Evolutionary conservation across 352 stramenopile species (phyloP).

Genomic region (Globisporangium perplexum): DNA sequence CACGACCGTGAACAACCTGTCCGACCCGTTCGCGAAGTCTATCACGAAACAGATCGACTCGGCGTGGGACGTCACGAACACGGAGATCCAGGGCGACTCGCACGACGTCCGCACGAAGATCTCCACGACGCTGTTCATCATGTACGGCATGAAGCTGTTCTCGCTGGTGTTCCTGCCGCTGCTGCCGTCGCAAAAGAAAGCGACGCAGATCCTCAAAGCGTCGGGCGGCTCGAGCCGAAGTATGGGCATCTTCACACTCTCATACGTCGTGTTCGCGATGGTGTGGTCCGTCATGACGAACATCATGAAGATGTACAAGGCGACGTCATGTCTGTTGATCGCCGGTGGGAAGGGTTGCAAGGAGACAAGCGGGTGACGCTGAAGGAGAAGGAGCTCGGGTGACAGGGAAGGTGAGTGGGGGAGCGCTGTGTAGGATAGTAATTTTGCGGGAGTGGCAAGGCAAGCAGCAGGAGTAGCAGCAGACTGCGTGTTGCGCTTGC

Average conservation of each 20-base stretch:
- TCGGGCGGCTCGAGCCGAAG: slow-evolving; percentile 15
- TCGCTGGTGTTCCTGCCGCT: slow-evolving; percentile 25
- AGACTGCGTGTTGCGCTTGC: too few species aligned
- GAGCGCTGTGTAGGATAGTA: slow-evolving; percentile 4
- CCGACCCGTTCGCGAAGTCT: slow-evolving; percentile 33
- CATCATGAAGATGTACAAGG: slow-evolving; percentile 19
- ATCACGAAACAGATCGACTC: slow-evolving; percentile 37
- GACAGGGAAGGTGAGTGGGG: background rate
- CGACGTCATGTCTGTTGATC: slow-evolving; percentile 17
- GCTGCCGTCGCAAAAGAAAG: slow-evolving; percentile 25
- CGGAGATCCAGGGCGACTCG: slow-evolving; percentile 29
- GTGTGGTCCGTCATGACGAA: slow-evolving; percentile 27
- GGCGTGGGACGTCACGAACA: slow-evolving; percentile 28
- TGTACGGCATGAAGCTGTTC: slow-evolving; percentile 42
- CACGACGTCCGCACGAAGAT: slow-evolving; percentile 27
- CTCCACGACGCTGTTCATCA: slow-evolving; percentile 32
- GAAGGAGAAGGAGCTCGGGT: too few species aligned
- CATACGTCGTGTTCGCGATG: slow-evolving; percentile 18
- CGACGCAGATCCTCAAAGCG: slow-evolving; percentile 18
- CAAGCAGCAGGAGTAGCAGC: background rate
- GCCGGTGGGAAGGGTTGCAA: slow-evolving; percentile 16
- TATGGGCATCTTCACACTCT: slow-evolving; percentile 17
- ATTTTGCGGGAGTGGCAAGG: background rate
- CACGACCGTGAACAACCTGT: slow-evolving; percentile 43
- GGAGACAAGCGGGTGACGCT: background rate